These are phyloP conservation scores for Bondarzewia mesenterica DNA, from an alignment of 1,284 basidiomycete genomes.

Conservation along the genomic window DNA sequence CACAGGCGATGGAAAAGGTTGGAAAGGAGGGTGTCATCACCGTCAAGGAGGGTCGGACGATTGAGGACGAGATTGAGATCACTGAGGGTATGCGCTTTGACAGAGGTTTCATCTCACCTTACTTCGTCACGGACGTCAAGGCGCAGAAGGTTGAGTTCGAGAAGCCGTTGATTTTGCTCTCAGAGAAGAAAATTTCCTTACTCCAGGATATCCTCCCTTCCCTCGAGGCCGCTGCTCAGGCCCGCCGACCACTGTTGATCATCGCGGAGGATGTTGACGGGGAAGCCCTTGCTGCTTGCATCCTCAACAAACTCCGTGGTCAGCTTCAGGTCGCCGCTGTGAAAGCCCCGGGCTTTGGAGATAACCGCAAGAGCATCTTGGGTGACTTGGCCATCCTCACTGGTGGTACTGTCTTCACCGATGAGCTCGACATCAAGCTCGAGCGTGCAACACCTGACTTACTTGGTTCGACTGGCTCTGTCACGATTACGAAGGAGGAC, in stretches of 20 bases:
- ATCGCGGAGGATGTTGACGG: conserved; percentile 98
- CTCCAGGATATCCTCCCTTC: conserved; percentile 95
- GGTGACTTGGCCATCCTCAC: conserved; percentile 97
- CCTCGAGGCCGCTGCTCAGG: conserved; percentile 87
- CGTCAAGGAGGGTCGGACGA: conserved; percentile 96
- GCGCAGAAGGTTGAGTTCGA: conserved; percentile 95
- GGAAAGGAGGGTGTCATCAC: conserved; percentile 99
- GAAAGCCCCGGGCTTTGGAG: conserved; percentile 98
- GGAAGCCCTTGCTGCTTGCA: conserved; percentile 94
- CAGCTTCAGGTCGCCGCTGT: conserved; percentile 90
- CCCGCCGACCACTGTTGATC: conserved; percentile 89
- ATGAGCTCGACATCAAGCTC: conserved; percentile 97
- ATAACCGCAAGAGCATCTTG: conserved; percentile 97
- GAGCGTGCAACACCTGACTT: conserved; percentile 86
- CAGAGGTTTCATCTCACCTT: conserved; percentile 96
- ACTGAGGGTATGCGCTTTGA: conserved; percentile 99
- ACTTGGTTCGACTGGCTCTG: conserved; percentile 86
- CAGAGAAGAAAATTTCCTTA: conserved; percentile 96
- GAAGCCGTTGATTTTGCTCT: conserved; percentile 89
- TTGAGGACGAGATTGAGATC: conserved; percentile 98
- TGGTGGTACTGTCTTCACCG: conserved; percentile 95
- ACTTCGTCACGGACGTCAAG: conserved; percentile 99
- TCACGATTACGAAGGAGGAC: conserved; percentile 98
- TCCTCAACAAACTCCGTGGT: conserved; percentile 97
- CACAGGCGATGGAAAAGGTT: conserved; percentile 99